Evolutionary conservation across 495 filamentous ascomycete genomes (phyloP), one percentile per base, ranked within the genome.

Genomic region (Lindgomyces ingoldianus): DNA sequence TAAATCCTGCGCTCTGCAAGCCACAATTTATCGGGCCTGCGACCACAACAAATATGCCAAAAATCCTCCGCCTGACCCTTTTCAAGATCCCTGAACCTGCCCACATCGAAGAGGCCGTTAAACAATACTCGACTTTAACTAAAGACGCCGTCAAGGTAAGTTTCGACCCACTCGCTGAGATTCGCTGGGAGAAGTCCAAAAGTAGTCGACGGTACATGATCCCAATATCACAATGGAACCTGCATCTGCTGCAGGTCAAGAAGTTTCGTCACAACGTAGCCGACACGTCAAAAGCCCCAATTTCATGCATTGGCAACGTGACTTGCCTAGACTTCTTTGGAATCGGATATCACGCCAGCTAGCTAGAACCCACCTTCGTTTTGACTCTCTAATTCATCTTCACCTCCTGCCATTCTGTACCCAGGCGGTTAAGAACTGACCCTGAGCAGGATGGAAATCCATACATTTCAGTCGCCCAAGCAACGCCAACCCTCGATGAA

Each of bases 391-490:
- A 14, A 14, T 6, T 39, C 33, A 39, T 6, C 33, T 6, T 39
- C 33, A 39, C 33, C n/a, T 39, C 33, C 6, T 39, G 6, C 14
- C 33, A 14, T 14, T 39, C 14, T 39, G 33, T 39, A 39, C 33
- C 14, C 33, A 39, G 14, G 33, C 33, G n/a, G n/a, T n/a, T 39
- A 14, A 39, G 33, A 39, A 39, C 33, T 39, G 33, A 39, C 33
- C 33, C 14, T 6, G 6, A 14, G n/a, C 55, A 89, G 86, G 81
- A 86, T 69, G 83, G 82, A 59, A 85, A 88, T 64, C 87, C 85
- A 1, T 91, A 89, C 71, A 88, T 90, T 69, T 61, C 84, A 51
- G 67, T 69, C 53, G 70, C 80, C 9, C 71, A 73, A 27, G 83
- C 79, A 1, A 79, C 79, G 6, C 62, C 67, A 14, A 75, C 81